Conservation (phyloP, 139 green algal species). For the Tetradesmus obliquus region DNA sequence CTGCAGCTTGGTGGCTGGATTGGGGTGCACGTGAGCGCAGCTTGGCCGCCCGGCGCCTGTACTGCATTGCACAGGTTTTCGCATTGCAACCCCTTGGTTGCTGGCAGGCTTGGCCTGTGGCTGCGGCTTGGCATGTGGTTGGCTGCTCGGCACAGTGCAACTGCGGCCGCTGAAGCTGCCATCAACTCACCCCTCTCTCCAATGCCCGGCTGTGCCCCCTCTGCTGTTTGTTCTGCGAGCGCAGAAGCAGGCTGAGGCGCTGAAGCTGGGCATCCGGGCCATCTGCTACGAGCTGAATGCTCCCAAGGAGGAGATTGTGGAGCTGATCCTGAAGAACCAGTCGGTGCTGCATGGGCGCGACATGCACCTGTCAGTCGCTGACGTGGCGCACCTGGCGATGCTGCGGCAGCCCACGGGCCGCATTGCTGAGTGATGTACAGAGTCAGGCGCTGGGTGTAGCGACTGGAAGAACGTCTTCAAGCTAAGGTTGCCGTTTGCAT, state of each 20-base stretch:
- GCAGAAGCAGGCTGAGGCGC: slow-evolving; percentile 53
- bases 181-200: not conserved
- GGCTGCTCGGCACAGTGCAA: not conserved
- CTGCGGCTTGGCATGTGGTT: not conserved
- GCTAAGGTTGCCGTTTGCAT: too few species aligned
- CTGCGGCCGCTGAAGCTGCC: not conserved
- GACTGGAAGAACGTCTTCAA: not conserved
- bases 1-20: too few species aligned
- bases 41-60: too few species aligned
- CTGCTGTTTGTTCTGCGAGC: not conserved
- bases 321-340: slow-evolving; percentile 68
- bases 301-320: slow-evolving; percentile 65
- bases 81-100: too few species aligned
- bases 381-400: slow-evolving; percentile 69
- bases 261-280: slow-evolving; percentile 58
- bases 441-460: not conserved
- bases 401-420: slow-evolving; percentile 61
- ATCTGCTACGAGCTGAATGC: slow-evolving; percentile 69
- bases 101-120: too few species aligned
- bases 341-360: slow-evolving; percentile 64
- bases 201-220: not conserved
- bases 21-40: too few species aligned
- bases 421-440: slow-evolving; percentile 56
- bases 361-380: slow-evolving; percentile 64
- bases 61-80: too few species aligned